These are phyloP conservation scores for Rhizoctonia solani DNA, from an alignment of 1,284 basidiomycete genomes.

Conservation along the genomic window DNA sequence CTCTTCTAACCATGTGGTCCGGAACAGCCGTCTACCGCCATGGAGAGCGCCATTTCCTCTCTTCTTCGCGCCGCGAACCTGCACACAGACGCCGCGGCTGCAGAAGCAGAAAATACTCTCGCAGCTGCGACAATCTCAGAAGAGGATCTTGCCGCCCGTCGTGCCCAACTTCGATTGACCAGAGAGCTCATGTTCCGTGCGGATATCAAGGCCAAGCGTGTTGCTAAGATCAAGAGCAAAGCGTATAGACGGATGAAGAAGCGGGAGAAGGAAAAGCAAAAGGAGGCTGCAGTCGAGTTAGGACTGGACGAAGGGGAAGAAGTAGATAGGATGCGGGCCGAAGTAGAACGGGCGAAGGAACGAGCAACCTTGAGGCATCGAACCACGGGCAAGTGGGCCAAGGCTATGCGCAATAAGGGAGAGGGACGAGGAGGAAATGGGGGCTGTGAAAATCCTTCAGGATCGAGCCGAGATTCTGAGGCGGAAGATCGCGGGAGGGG, in stretches of 20 bases:
- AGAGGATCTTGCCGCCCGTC: constrained; percentile 81
- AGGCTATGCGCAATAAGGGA: constrained; percentile 58
- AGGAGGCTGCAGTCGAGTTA: constrained; percentile 57
- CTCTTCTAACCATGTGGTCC: background rate
- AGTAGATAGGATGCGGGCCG: constrained; percentile 66
- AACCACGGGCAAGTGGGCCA: constrained; percentile 80
- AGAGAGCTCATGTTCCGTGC: constrained; percentile 94
- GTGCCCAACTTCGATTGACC: constrained; percentile 82
- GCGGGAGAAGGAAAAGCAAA: constrained; percentile 70
- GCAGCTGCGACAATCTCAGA: constrained; percentile 1
- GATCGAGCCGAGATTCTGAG: constrained; percentile 71
- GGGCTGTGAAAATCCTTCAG: constrained; percentile 79
- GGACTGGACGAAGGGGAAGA: constrained; percentile 55
- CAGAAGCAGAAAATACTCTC: constrained; percentile 74
- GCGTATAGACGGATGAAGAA: constrained; percentile 85
- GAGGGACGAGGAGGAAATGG: constrained; percentile 66
- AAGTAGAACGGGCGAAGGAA: constrained; percentile 80
- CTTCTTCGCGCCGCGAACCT: constrained; percentile 79
- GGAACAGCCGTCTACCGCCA: constrained; percentile 68
- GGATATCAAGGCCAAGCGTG: constrained; percentile 86
- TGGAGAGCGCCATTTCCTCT: constrained; percentile 78
- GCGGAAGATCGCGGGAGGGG: constrained; percentile 67
- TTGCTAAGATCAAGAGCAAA: constrained; percentile 96
- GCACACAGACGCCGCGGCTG: constrained; percentile 72
- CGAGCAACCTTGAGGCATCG: constrained; percentile 85